phyloP scores from a whole-genome alignment of 257 asterid genomes.

The Solanum sejunctum region DNA sequence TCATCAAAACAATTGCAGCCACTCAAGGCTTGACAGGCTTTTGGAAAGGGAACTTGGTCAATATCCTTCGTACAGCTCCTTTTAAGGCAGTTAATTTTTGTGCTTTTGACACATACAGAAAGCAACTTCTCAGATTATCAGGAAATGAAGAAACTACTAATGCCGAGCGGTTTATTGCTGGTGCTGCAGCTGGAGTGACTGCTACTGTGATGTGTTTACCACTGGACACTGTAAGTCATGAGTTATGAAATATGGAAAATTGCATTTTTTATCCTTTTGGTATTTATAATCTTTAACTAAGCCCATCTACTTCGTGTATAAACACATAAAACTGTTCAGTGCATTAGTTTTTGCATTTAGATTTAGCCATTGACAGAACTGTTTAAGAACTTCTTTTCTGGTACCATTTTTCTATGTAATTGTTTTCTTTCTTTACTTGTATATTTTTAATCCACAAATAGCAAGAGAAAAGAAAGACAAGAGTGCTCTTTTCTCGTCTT shows the following conservation, averaged over 20 bases:
- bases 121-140: conserved; percentile 60
- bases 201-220: conserved; percentile 97
- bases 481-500: not conserved
- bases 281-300: not conserved
- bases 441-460: not conserved
- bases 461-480: not conserved
- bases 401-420: not conserved
- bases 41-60: conserved; percentile 95
- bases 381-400: not conserved
- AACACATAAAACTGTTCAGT: not conserved
- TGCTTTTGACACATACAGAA: conserved; percentile 84
- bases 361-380: not conserved
- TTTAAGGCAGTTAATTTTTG: conserved; percentile 92
- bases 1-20: conserved; percentile 57
- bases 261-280: not conserved
- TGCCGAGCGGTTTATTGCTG: conserved; percentile 73
- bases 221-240: conserved; percentile 74
- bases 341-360: not conserved
- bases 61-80: conserved; percentile 94
- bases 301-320: not conserved
- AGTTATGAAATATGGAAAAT: not conserved
- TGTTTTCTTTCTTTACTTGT: not conserved
- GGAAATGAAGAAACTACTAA: conserved; percentile 78
- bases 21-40: conserved; percentile 94
- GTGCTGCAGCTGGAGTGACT: conserved; percentile 99